Evolutionary conservation across 2,329 filamentous ascomycete species (phyloP).

Genomic region (Ceratocystis lukuohia): DNA sequence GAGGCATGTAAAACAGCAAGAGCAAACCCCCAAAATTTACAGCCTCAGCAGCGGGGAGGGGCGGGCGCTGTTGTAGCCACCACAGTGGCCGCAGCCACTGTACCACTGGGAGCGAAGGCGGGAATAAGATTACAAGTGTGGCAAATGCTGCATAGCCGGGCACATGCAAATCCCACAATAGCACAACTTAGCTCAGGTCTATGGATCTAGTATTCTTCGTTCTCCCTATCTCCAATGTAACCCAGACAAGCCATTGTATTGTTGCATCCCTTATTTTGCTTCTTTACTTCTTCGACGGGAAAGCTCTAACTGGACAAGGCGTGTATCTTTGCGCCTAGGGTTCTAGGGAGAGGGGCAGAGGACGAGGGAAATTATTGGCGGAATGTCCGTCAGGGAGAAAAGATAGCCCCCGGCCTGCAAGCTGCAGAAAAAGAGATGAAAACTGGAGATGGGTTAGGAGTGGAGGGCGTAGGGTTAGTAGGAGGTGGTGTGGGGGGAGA

Average conservation of each 20-base stretch:
- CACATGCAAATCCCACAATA: background rate
- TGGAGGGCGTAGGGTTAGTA: background rate
- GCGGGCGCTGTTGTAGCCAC: background rate
- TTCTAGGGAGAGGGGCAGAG: background rate
- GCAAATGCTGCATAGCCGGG: background rate
- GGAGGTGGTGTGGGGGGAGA: too few relatives aligned
- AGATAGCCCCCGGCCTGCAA: background rate
- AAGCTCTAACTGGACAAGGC: background rate
- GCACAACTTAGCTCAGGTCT: background rate
- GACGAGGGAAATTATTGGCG: background rate
- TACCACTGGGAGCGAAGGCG: background rate
- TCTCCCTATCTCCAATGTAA: background rate
- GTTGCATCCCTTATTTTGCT: constrained; percentile 1
- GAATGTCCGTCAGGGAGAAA: background rate
- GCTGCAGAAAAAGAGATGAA: constrained; percentile 6
- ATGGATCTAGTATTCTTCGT: too few relatives aligned
- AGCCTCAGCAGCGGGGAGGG: background rate
- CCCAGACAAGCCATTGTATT: background rate
- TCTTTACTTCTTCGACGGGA: background rate
- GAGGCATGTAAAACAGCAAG: background rate
- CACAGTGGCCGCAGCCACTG: background rate
- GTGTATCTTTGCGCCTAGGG: background rate
- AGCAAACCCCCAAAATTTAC: background rate
- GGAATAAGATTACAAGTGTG: background rate
- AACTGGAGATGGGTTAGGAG: background rate